A percentile compares a stretch with the other conserved stretches of the same genome.
Conservation (phyloP, 179 eudicot genomes). For the Beta corolliflora region DNA sequence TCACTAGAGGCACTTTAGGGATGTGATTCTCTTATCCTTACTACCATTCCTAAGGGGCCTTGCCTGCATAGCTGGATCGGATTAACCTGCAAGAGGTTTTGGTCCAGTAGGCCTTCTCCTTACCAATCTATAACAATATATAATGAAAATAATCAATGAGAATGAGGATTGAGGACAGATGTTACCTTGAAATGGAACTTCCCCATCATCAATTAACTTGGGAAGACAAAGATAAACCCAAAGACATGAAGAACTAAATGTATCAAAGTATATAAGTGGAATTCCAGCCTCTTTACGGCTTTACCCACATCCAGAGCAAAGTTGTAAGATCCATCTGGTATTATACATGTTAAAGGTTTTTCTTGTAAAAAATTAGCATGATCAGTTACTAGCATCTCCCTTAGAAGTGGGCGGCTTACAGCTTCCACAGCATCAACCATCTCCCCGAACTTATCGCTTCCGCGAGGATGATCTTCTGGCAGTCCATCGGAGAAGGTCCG, state of each 20-base stretch:
- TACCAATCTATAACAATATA: too few relatives aligned
- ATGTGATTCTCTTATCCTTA: too few relatives aligned
- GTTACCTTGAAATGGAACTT: slow-evolving; percentile 48
- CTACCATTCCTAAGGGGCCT: too few relatives aligned
- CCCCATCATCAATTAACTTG: slow-evolving; percentile 39
- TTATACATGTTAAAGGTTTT: slow-evolving; percentile 35
- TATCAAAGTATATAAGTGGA: slow-evolving; percentile 37
- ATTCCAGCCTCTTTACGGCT: slow-evolving; percentile 42
- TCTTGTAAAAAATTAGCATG: not conserved
- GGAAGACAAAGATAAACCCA: slow-evolving; percentile 50
- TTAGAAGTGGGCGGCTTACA: slow-evolving; percentile 21
- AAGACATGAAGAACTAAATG: slow-evolving; percentile 44
- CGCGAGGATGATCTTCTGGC: slow-evolving; percentile 40
- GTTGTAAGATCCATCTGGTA: slow-evolving; percentile 47
- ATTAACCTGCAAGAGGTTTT: too few relatives aligned
- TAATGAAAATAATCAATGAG: not conserved
- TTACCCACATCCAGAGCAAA: slow-evolving; percentile 42
- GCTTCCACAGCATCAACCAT: slow-evolving; percentile 32
- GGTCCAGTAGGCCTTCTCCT: too few relatives aligned
- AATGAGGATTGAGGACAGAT: not conserved
- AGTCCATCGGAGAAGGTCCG: slow-evolving; percentile 43
- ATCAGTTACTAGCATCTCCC: slow-evolving; percentile 25
- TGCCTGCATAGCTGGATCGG: too few relatives aligned
- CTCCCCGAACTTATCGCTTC: slow-evolving; percentile 31
- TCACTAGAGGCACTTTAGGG: too few relatives aligned